phyloP scores from a whole-genome alignment of 2,329 filamentous ascomycete genomes.

The Pseudocercospora fijiensis region DNA sequence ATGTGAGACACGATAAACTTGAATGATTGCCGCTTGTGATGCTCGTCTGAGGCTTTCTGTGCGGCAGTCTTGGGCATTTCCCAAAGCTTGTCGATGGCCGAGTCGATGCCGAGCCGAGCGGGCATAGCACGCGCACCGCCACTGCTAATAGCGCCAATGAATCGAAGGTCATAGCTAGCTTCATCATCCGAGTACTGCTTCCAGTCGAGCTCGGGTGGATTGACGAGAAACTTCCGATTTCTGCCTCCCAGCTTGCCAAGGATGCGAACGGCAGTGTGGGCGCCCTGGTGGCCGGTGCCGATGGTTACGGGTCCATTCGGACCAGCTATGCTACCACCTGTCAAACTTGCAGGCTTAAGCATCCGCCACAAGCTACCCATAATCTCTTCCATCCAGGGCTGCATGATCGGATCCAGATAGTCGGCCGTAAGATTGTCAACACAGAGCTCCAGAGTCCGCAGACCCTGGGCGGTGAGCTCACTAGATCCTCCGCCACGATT shows the following conservation, averaged over 20 bases:
- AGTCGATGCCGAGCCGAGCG: slow-evolving; percentile 78
- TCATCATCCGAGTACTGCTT: slow-evolving; percentile 83
- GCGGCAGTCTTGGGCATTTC: slow-evolving; percentile 67
- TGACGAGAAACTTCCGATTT: slow-evolving; percentile 92
- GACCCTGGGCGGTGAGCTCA: slow-evolving; percentile 89
- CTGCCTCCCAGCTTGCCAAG: slow-evolving; percentile 93
- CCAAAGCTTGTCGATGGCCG: slow-evolving; percentile 83
- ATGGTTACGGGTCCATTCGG: slow-evolving; percentile 23
- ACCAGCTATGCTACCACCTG: slow-evolving; percentile 38
- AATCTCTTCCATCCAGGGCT: slow-evolving; percentile 94
- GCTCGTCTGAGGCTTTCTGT: slow-evolving; percentile 68
- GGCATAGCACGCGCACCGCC: slow-evolving; percentile 77
- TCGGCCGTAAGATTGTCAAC: slow-evolving; percentile 98
- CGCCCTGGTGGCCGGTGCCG: slow-evolving; percentile 71
- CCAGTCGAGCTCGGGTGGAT: slow-evolving; percentile 79
- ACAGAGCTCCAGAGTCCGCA: slow-evolving; percentile 90
- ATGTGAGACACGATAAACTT: slow-evolving; percentile 83
- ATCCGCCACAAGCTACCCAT: slow-evolving; percentile 98
- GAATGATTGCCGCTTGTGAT: slow-evolving; percentile 92
- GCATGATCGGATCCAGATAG: slow-evolving; percentile 98
- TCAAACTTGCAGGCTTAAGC: slow-evolving; percentile 88
- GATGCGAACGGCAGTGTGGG: slow-evolving; percentile 96
- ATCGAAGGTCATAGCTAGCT: slow-evolving; percentile 80
- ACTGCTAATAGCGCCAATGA: slow-evolving; percentile 78
- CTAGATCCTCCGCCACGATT: slow-evolving; percentile 27